Percentiles rank a stretch among this genome's conserved stretches.
These are phyloP conservation scores for Psilocybe azurescens DNA, from an alignment of 768 basidiomycete genomes.

Conservation along the genomic window DNA sequence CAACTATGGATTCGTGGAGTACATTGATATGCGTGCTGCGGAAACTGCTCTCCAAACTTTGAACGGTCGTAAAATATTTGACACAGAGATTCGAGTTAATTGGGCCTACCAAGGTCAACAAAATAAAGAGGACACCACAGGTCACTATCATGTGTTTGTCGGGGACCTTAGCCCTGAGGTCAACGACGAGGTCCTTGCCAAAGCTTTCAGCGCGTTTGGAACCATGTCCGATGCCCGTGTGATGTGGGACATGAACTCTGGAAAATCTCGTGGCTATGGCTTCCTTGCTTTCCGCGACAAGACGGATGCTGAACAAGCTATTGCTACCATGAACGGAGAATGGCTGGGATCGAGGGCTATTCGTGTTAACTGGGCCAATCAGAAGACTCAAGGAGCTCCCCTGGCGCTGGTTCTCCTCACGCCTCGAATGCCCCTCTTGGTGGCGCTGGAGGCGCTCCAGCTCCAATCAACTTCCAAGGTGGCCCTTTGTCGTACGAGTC, in stretches of 20 bases:
- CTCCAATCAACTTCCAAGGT: conserved; percentile 90
- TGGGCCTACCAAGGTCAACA: conserved; percentile 99
- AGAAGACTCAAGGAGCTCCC: conserved; percentile 88
- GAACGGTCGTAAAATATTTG: conserved; percentile 99
- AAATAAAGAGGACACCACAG: conserved; percentile 98
- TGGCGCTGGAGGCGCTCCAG: conserved; percentile 65
- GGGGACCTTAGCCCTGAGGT: conserved; percentile 99
- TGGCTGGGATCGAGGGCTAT: conserved; percentile 99
- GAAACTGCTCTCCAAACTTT: conserved; percentile 99
- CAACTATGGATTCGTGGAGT: conserved; percentile 99
- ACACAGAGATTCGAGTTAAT: conserved; percentile 99
- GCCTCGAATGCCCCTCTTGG: conserved; percentile 33
- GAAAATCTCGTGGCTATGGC: conserved; percentile 97
- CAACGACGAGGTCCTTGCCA: conserved; percentile 94
- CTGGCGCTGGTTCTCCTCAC: conserved; percentile 42
- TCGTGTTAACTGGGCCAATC: conserved; percentile 99
- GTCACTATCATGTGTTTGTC: conserved; percentile 98
- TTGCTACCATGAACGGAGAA: conserved; percentile 99
- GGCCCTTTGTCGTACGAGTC: conserved; percentile 90
- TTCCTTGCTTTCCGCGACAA: conserved; percentile 99
- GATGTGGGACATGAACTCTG: conserved; percentile 99
- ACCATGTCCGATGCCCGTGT: conserved; percentile 97
- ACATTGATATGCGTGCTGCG: conserved; percentile 97
- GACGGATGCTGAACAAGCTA: conserved; percentile 98
- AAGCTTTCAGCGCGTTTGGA: conserved; percentile 97